Evolutionary conservation across 768 basidiomycete species (phyloP).

Genomic region (Mycena kentingensis): DNA sequence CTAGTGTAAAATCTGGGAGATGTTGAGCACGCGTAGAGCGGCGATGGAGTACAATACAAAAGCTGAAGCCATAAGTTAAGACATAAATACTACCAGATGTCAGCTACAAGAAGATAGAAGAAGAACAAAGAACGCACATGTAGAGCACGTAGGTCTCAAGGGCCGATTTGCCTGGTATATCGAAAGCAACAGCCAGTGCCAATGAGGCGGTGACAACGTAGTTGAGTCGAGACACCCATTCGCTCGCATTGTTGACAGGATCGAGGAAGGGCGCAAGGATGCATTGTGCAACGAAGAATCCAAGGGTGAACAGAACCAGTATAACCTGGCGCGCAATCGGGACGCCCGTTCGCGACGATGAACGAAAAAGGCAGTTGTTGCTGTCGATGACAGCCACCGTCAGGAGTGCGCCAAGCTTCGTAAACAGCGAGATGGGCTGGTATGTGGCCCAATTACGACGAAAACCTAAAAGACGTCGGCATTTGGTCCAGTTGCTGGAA

Average conservation of each 20-base stretch:
- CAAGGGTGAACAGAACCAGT: conserved; percentile 55
- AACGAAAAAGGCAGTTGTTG: conserved; percentile 74
- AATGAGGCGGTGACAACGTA: conserved; percentile 67
- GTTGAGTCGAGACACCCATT: conserved; percentile 71
- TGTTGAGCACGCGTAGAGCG: conserved; percentile 8
- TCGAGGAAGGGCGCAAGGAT: conserved; percentile 64
- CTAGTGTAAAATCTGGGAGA: conserved; percentile 60
- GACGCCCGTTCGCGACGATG: conserved; percentile 49
- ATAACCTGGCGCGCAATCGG: conserved; percentile 61
- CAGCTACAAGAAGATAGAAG: neutral
- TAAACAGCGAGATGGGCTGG: conserved; percentile 63
- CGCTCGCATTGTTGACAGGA: conserved; percentile 72
- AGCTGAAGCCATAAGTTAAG: conserved; percentile 66
- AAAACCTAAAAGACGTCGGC: conserved; percentile 47
- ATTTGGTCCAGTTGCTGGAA: conserved; percentile 8
- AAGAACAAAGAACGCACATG: conserved; percentile 49
- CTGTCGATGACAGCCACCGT: conserved; percentile 67
- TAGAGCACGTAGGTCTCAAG: conserved; percentile 69
- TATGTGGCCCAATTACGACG: conserved; percentile 71
- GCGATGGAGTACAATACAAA: conserved; percentile 46
- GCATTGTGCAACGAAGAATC: conserved; percentile 66
- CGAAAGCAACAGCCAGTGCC: conserved; percentile 62
- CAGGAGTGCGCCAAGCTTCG: conserved; percentile 68
- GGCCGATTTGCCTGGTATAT: conserved; percentile 54
- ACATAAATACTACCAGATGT: conserved; percentile 42